These are phyloP conservation scores for Pigoraptor vietnamica DNA, from an alignment of 78 protist genomes.

Conservation along the genomic window DNA sequence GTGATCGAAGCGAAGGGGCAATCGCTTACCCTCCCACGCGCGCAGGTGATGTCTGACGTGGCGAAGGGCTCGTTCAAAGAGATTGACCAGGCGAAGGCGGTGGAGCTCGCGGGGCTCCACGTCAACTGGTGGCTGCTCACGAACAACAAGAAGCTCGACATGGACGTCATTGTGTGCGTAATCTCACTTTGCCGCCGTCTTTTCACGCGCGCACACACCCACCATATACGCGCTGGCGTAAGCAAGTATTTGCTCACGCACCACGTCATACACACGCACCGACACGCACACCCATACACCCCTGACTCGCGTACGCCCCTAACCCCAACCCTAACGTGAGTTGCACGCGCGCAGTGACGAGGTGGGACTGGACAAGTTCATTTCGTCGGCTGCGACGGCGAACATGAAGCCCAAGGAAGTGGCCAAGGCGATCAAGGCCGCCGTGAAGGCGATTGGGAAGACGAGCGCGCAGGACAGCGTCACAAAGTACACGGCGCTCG, in stretches of 20 bases:
- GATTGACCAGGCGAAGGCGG: neutral
- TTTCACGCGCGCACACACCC: too few relatives aligned
- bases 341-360: neutral
- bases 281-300: too few relatives aligned
- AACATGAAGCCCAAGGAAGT: neutral
- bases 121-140: neutral
- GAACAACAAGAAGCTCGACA: neutral
- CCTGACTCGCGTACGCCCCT: too few relatives aligned
- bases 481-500: neutral
- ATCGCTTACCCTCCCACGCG: too few relatives aligned
- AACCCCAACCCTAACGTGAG: neutral
- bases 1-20: neutral
- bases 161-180: neutral
- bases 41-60: neutral
- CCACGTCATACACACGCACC: too few relatives aligned
- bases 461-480: neutral
- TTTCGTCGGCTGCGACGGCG: neutral
- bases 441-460: neutral
- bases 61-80: neutral
- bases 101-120: neutral
- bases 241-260: too few relatives aligned
- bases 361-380: neutral
- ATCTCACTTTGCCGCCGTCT: too few relatives aligned
- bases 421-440: neutral
- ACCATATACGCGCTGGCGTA: too few relatives aligned